These are phyloP conservation scores for Phoma herbarum DNA, from an alignment of 2,329 filamentous ascomycete genomes.

Conservation along the genomic window DNA sequence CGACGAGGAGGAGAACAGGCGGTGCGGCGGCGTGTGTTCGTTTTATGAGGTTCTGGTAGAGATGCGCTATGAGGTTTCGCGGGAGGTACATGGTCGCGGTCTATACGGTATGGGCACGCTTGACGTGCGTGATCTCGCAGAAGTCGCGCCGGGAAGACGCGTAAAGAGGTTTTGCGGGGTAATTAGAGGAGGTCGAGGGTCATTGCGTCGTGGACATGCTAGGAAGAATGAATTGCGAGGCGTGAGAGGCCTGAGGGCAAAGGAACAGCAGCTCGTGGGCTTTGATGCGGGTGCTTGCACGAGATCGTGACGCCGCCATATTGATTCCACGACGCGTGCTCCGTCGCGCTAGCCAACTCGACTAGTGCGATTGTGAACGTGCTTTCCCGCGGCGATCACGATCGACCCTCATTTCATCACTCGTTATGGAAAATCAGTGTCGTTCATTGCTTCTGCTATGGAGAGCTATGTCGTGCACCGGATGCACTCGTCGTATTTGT, in stretches of 20 bases:
- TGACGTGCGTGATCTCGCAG: slow-evolving; percentile 25
- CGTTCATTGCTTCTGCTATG: no score
- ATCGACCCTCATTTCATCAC: slow-evolving; percentile 7
- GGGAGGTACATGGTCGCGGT: slow-evolving; percentile 83
- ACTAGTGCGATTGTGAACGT: slow-evolving; percentile 33
- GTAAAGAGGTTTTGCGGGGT: slow-evolving; percentile 31
- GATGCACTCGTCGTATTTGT: no score
- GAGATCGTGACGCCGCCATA: slow-evolving; percentile 24
- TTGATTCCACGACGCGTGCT: slow-evolving; percentile 27
- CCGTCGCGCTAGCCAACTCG: slow-evolving; percentile 29
- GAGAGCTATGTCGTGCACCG: no score
- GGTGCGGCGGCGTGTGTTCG: slow-evolving; percentile 90
- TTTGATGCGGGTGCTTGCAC: slow-evolving; percentile 38
- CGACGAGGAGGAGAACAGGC: slow-evolving; percentile 88
- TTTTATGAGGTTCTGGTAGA: slow-evolving; percentile 88
- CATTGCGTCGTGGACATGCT: slow-evolving; percentile 31
- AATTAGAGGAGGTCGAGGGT: slow-evolving; percentile 24
- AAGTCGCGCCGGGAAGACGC: slow-evolving; percentile 38
- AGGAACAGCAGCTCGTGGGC: slow-evolving; percentile 33
- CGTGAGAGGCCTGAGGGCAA: slow-evolving; percentile 23
- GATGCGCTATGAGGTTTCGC: slow-evolving; percentile 83
- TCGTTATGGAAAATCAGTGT: neutral
- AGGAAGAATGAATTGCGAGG: slow-evolving; percentile 31
- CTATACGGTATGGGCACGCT: slow-evolving; percentile 22
- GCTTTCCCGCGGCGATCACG: slow-evolving; percentile 24